These are phyloP conservation scores for Exsudoporus frostii DNA, from an alignment of 768 basidiomycete genomes.

Conservation along the genomic window DNA sequence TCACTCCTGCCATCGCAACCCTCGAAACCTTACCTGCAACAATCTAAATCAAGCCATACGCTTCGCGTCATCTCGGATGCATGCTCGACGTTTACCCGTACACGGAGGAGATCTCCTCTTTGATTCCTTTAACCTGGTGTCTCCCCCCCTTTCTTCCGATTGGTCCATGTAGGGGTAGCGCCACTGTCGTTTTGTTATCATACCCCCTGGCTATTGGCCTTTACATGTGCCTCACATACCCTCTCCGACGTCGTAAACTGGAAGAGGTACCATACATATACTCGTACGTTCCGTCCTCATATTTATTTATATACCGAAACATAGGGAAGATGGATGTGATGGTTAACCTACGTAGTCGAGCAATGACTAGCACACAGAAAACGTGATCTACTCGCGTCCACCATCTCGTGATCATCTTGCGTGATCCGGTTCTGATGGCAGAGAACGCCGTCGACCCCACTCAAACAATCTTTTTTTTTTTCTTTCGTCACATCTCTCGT, in stretches of 20 bases:
- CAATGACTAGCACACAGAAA: not conserved
- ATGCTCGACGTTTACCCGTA: constrained; percentile 18
- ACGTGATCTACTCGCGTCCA: not conserved
- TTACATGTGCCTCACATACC: not conserved
- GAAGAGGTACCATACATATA: not conserved
- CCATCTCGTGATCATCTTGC: not conserved
- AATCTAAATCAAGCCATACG: constrained; percentile 15
- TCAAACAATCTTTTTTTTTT: too few species aligned
- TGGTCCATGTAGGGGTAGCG: not conserved
- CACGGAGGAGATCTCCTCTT: constrained; percentile 12
- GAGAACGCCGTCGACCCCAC: too few species aligned
- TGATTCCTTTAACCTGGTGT: not conserved
- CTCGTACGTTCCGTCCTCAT: not conserved
- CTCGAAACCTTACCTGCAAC: constrained; percentile 2
- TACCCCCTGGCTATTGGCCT: not conserved
- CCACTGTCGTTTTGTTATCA: not conserved
- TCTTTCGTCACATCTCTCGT: too few species aligned
- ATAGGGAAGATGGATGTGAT: not conserved
- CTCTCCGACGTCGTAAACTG: not conserved
- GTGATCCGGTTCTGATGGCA: too few species aligned
- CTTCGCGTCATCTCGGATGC: constrained; percentile 29
- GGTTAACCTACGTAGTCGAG: not conserved
- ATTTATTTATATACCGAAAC: not conserved
- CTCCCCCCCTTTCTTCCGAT: not conserved
- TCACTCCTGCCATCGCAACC: not conserved